A percentile compares a stretch with the other conserved stretches of the same genome.
phyloP scores from a whole-genome alignment of 2,329 filamentous ascomycete species.

The Fusarium solani-melongenae region DNA sequence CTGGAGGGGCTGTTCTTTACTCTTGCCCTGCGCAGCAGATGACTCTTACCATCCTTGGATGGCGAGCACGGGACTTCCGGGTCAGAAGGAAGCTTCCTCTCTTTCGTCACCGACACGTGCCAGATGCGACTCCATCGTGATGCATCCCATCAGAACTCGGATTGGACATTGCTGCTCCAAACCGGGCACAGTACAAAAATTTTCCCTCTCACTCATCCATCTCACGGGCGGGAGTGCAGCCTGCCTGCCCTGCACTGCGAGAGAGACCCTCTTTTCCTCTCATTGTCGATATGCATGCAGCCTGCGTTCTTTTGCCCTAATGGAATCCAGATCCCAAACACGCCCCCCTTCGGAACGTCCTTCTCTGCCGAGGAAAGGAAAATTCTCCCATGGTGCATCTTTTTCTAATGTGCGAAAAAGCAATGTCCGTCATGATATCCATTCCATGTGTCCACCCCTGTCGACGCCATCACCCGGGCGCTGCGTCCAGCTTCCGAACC shows the following conservation, averaged over 20 bases:
- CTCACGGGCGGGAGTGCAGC: conserved; percentile 6
- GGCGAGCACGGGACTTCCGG: conserved; percentile 11
- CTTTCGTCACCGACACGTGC: conserved; percentile 40
- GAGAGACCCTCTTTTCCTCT: conserved; percentile 31
- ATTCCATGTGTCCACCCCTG: conserved; percentile 8
- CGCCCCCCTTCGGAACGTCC: conserved; percentile 12
- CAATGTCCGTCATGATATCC: conserved; percentile 21
- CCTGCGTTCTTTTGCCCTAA: conserved; percentile 42
- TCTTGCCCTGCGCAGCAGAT: conserved; percentile 5
- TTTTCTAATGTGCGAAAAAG: conserved; percentile 37
- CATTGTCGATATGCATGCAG: conserved; percentile 30
- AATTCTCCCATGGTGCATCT: conserved; percentile 12
- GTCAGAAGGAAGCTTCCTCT: conserved; percentile 15
- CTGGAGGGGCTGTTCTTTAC: conserved; percentile 32
- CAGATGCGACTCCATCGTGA: conserved; percentile 36
- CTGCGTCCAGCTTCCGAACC: conserved; percentile 34
- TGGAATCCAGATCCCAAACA: conserved; percentile 25
- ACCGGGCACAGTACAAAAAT: background rate
- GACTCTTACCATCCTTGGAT: conserved; percentile 33
- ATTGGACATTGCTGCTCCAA: conserved; percentile 35
- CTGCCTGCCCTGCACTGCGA: conserved; percentile 10
- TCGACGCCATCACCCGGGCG: conserved; percentile 33
- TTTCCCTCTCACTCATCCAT: background rate
- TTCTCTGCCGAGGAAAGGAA: conserved; percentile 7
- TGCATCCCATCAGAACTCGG: conserved; percentile 25